Evolutionary conservation across 257 asterid genomes (phyloP).

Genomic region (Handroanthus guayacan): DNA sequence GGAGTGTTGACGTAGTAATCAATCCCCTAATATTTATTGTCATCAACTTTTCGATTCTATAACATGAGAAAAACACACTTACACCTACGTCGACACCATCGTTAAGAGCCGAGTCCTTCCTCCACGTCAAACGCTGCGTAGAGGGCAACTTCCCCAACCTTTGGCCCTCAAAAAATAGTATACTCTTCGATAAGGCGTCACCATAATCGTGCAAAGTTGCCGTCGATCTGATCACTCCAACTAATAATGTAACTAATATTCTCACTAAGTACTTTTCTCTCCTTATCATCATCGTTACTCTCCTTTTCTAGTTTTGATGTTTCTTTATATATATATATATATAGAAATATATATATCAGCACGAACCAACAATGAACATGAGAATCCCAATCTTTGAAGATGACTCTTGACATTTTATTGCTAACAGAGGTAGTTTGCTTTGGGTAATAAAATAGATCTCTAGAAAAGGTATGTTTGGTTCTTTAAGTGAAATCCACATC

Average conservation of each 20-base stretch:
- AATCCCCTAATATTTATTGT: too few relatives aligned
- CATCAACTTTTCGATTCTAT: too few relatives aligned
- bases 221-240: slow-evolving; percentile 12
- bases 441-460: slow-evolving; percentile 4
- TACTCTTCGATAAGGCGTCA: slow-evolving; percentile 52
- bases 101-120: slow-evolving; percentile 49
- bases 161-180: slow-evolving; percentile 56
- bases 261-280: neutral
- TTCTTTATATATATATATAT: too few relatives aligned
- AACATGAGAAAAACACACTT: slow-evolving; percentile 17
- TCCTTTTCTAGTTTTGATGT: neutral
- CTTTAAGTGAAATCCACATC: slow-evolving; percentile 36
- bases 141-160: slow-evolving; percentile 54
- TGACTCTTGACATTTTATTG: neutral
- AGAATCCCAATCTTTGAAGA: neutral
- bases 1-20: too few relatives aligned
- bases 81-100: slow-evolving; percentile 50
- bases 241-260: neutral
- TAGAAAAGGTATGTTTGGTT: slow-evolving; percentile 26
- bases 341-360: too few relatives aligned
- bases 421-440: neutral
- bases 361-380: slow-evolving; percentile 4
- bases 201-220: slow-evolving; percentile 47
- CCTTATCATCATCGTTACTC: slow-evolving; percentile 15
- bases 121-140: slow-evolving; percentile 49